Conservation (phyloP, 1,139 yeast species). For the Pichia sp. region DNA sequence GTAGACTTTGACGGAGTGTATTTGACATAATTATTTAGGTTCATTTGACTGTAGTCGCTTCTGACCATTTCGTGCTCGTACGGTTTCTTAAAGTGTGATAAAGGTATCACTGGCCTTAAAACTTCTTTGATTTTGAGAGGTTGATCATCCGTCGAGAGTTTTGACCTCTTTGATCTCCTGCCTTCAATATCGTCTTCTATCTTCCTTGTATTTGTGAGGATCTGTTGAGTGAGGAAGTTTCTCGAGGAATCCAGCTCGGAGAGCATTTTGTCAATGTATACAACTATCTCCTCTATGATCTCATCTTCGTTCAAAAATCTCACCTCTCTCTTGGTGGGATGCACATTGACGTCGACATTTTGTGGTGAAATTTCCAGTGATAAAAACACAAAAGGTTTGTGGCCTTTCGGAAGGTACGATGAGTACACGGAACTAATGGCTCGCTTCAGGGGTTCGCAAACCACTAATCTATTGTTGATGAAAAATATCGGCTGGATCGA, state of each 20-base stretch:
- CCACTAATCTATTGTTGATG: slow-evolving; percentile 75
- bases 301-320: slow-evolving; percentile 82
- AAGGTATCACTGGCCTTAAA: slow-evolving; percentile 8
- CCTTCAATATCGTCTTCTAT: slow-evolving; percentile 9
- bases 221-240: slow-evolving; percentile 58
- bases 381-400: slow-evolving; percentile 69
- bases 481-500: slow-evolving; percentile 64
- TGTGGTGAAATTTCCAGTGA: slow-evolving; percentile 56
- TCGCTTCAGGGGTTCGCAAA: slow-evolving; percentile 71
- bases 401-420: slow-evolving; percentile 70
- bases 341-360: slow-evolving; percentile 86
- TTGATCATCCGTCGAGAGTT: background rate
- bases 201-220: slow-evolving; percentile 26
- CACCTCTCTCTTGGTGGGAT: slow-evolving; percentile 93
- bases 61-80: slow-evolving; percentile 64
- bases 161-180: slow-evolving; percentile 6
- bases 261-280: slow-evolving; percentile 41
- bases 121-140: slow-evolving; percentile 1
- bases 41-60: slow-evolving; percentile 64
- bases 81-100: slow-evolving; percentile 24
- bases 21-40: slow-evolving; percentile 20
- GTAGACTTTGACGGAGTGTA: background rate
- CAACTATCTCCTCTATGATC: slow-evolving; percentile 56
- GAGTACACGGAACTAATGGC: slow-evolving; percentile 60
- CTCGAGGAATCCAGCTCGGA: slow-evolving; percentile 61